Evolutionary conservation across 208 protist genomes (phyloP).

Genomic region (Phytomonas sp.): DNA sequence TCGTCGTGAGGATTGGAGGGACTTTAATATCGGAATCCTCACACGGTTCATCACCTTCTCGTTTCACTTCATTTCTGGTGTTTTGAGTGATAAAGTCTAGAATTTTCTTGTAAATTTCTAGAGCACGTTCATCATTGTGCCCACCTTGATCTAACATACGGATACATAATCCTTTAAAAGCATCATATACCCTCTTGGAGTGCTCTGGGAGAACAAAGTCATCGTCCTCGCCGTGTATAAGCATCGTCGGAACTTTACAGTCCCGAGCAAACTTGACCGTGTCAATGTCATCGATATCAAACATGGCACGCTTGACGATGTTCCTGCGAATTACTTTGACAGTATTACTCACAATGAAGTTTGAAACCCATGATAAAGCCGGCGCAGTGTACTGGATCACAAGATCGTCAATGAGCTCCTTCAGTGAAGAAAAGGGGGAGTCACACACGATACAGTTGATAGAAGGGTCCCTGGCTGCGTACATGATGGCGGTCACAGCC

Average conservation of each 20-base stretch:
- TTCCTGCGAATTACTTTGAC: conserved; percentile 79
- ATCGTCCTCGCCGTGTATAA: conserved; percentile 89
- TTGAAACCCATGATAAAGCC: conserved; percentile 57
- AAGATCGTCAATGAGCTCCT: conserved; percentile 72
- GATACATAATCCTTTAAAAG: conserved; percentile 52
- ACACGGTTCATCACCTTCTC: conserved; percentile 5
- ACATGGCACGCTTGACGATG: conserved; percentile 82
- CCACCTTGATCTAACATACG: conserved; percentile 76
- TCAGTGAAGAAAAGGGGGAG: conserved; percentile 88
- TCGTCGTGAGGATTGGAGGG: too few species aligned
- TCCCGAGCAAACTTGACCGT: conserved; percentile 70
- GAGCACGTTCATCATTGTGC: conserved; percentile 88
- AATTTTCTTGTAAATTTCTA: conserved; percentile 66
- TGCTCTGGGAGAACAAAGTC: conserved; percentile 86
- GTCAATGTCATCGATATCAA: conserved; percentile 92
- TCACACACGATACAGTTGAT: conserved; percentile 91
- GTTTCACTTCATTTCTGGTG: conserved; percentile 22
- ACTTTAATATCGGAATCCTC: neutral
- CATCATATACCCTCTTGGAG: conserved; percentile 50
- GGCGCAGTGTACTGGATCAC: conserved; percentile 41
- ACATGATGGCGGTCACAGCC: conserved; percentile 92
- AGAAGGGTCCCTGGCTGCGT: conserved; percentile 81
- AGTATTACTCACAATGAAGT: conserved; percentile 57
- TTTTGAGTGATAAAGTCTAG: conserved; percentile 51
- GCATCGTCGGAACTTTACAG: conserved; percentile 79